These are phyloP conservation scores for Calcarisporium arbuscula DNA, from an alignment of 2,329 filamentous ascomycete genomes.

Conservation along the genomic window DNA sequence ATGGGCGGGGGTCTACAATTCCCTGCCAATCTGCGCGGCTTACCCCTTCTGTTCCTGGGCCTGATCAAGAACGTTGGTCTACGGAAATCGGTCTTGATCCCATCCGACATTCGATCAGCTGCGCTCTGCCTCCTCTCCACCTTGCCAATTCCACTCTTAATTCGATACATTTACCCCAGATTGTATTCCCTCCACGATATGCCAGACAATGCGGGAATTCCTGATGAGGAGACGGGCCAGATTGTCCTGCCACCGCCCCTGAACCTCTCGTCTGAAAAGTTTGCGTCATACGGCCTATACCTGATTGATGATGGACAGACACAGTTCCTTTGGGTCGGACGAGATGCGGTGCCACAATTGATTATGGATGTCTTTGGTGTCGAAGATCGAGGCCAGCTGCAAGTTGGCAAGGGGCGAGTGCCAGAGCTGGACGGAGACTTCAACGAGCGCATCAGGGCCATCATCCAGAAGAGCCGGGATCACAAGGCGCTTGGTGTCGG, in stretches of 20 bases:
- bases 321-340: conserved; percentile 94
- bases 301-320: conserved; percentile 96
- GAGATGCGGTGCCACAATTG: conserved; percentile 85
- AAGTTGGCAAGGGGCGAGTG: conserved; percentile 82
- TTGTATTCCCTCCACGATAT: conserved; percentile 91
- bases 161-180: conserved; percentile 86
- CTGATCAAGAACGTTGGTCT: conserved; percentile 95
- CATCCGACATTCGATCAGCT: conserved; percentile 86
- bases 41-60: conserved; percentile 87
- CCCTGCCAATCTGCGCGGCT: conserved; percentile 80
- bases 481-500: conserved; percentile 82
- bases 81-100: conserved; percentile 87
- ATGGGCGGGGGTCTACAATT: conserved; percentile 94
- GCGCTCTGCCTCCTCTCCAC: conserved; percentile 93
- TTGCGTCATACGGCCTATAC: conserved; percentile 87
- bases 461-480: conserved; percentile 87
- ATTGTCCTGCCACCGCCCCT: conserved; percentile 78
- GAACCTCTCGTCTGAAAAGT: conserved; percentile 81
- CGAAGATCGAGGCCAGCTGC: conserved; percentile 73
- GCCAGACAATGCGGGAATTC: conserved; percentile 85
- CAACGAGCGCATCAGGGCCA: conserved; percentile 85
- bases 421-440: conserved; percentile 92
- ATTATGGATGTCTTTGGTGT: conserved; percentile 86
- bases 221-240: conserved; percentile 78
- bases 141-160: conserved; percentile 78